A percentile compares a stretch with the other conserved stretches of the same genome.
phyloP scores from a whole-genome alignment of 1,284 basidiomycete genomes.

The Chondrostereum purpureum region DNA sequence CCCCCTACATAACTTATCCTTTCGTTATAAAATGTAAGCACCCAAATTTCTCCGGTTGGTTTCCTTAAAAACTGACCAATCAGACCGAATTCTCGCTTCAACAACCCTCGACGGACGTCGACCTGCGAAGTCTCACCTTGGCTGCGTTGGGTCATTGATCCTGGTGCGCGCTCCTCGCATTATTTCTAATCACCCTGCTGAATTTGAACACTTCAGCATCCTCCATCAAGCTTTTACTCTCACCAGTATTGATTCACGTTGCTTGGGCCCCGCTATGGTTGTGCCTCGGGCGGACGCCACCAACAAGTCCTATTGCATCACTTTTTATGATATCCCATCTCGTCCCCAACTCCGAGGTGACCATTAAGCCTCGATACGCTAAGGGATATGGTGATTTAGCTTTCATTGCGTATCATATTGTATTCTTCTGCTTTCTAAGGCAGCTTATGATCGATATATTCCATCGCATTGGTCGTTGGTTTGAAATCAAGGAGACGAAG shows the following conservation, averaged over 20 bases:
- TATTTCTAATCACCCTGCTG: neutral
- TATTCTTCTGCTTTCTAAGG: slow-evolving; percentile 90
- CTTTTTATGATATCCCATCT: slow-evolving; percentile 76
- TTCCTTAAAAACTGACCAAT: too few species aligned
- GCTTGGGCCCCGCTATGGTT: slow-evolving; percentile 52
- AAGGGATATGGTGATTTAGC: slow-evolving; percentile 78
- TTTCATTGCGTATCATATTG: slow-evolving; percentile 83
- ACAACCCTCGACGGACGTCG: neutral
- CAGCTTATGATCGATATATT: slow-evolving; percentile 72
- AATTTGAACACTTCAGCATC: slow-evolving; percentile 37
- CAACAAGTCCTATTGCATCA: slow-evolving; percentile 70
- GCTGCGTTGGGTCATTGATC: slow-evolving; percentile 69
- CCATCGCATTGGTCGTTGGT: slow-evolving; percentile 62
- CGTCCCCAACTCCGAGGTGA: slow-evolving; percentile 44
- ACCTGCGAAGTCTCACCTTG: slow-evolving; percentile 21
- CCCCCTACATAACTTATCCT: neutral
- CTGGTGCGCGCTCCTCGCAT: slow-evolving; percentile 39
- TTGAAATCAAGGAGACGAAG: slow-evolving; percentile 69
- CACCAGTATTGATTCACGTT: slow-evolving; percentile 67
- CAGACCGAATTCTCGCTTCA: neutral
- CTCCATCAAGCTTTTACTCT: slow-evolving; percentile 65
- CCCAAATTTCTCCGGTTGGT: too few species aligned
- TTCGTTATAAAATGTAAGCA: neutral
- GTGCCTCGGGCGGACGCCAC: slow-evolving; percentile 24
- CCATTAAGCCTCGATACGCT: slow-evolving; percentile 61